These are phyloP conservation scores for Pisolithus marmoratus DNA, from an alignment of 768 basidiomycete genomes.

Conservation along the genomic window DNA sequence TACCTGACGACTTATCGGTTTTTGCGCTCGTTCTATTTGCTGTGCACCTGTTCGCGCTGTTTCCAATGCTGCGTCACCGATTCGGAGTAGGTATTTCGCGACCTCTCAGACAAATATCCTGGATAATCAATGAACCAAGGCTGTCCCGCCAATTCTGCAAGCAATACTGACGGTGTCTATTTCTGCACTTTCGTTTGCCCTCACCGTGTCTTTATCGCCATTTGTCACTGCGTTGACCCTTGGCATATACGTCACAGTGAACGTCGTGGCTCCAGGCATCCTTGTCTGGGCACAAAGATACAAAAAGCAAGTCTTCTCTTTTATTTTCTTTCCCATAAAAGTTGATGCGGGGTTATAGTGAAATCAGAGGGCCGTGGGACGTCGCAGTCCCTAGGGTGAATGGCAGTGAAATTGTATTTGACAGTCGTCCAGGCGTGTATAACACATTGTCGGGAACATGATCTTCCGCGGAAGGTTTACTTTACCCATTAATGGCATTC, in stretches of 20 bases:
- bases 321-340: conserved; percentile 6
- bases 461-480: conserved; percentile 19
- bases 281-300: conserved; percentile 82
- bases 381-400: conserved; percentile 73
- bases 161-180: conserved; percentile 48
- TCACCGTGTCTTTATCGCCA: conserved; percentile 50
- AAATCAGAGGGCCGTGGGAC: conserved; percentile 89
- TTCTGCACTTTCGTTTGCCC: conserved; percentile 42
- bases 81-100: conserved; percentile 47
- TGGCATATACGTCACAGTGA: conserved; percentile 47
- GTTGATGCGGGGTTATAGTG: conserved; percentile 40
- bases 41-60: conserved; percentile 77
- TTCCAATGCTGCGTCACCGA: conserved; percentile 71
- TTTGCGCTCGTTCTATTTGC: conserved; percentile 86
- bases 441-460: conserved; percentile 20
- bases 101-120: conserved; percentile 7
- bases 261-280: conserved; percentile 67
- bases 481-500: conserved; percentile 10
- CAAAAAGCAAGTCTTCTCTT: conserved; percentile 64
- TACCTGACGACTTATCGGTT: conserved; percentile 76
- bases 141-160: conserved; percentile 41
- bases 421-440: conserved; percentile 18
- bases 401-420: conserved; percentile 35
- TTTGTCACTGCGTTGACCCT: conserved; percentile 50
- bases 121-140: conserved; percentile 32